Evolutionary conservation across 345 rosid genomes (phyloP).

Genomic region (Populus simonii): DNA sequence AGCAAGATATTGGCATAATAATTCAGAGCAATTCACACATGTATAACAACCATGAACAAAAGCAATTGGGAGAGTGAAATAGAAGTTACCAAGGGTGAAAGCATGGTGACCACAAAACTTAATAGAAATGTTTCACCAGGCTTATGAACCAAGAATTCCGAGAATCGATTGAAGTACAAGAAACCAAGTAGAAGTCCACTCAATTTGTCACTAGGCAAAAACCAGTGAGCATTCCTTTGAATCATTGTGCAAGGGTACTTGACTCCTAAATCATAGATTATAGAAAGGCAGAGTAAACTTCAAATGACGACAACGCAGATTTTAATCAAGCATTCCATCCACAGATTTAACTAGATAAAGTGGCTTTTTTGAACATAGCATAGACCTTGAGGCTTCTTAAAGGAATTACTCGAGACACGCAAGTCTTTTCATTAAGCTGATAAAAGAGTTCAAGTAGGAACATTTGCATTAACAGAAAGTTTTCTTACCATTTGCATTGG

Average conservation of each 20-base stretch:
- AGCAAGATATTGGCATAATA: neutral
- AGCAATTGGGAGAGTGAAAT: neutral
- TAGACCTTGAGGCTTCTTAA: neutral
- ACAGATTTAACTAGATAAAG: neutral
- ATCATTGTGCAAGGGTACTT: conserved; percentile 37
- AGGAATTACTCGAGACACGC: neutral
- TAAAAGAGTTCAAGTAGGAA: neutral
- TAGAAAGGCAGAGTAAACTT: neutral
- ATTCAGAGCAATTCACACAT: neutral
- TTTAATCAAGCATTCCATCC: neutral
- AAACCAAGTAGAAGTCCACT: conserved; percentile 10
- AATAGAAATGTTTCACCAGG: conserved; percentile 35
- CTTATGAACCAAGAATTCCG: conserved; percentile 34
- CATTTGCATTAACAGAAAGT: neutral
- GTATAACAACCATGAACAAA: neutral
- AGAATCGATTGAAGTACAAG: conserved; percentile 34
- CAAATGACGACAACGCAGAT: neutral
- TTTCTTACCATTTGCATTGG: conserved; percentile 29
- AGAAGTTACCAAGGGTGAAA: conserved; percentile 36
- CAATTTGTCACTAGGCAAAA: neutral
- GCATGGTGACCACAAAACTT: conserved; percentile 22
- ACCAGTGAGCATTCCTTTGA: conserved; percentile 36
- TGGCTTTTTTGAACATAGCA: neutral
- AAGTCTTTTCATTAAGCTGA: neutral
- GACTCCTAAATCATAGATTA: conserved; percentile 15